Base-by-base conservation (phyloP, 768 basidiomycete genomes). In the Mycena epipterygia region DNA sequence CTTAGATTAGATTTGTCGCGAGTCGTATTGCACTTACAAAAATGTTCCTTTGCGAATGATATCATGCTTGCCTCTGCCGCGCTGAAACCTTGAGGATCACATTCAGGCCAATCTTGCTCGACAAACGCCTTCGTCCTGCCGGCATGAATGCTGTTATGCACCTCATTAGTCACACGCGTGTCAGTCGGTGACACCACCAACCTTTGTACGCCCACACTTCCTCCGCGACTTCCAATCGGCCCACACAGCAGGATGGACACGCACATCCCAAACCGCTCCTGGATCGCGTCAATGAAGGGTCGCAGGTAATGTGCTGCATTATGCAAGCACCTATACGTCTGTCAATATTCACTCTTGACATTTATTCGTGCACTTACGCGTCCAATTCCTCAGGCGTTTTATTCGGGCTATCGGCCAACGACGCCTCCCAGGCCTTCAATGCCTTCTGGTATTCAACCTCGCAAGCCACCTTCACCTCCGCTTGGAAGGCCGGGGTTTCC, bases 241-340 rank as follows among this genome's bases (percentile, higher is more conserved):
- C 56, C 46, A 19, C 30, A 30, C 13, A 65, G 14, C 23, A 58
- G 14, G 3, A 66, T 8, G 25, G 64, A 37, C 5, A n/a, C 64
- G 19, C 32, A 35, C 64, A 66, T 66, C 25, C 64, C 64, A 23
- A 48, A 66, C 0, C 64, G 55, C 12, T 66, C 33, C 7, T 30
- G 7, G 6, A 58, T 49, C 6, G 44, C 37, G 35, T 66, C 55
- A 16, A 58, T 44, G 14, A 58, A 66, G 0, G 64, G 64, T 35
- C 51, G 44, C 17, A 66, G 25, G 42, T 66, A 66, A 14, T 21
- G 33, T 1, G 46, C 64, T 0, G 33, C 56, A 55, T 48, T 66
- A 6, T n/a, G 37, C 5, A 66, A n/a, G 0, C 46, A 16, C 19
- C 64, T 66, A n/a, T 32, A n/a, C 29, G 14, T 8, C 5, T 5